These are phyloP conservation scores for Amborella trichopoda DNA, from an alignment of 164 flowering plant genomes.

Conservation along the genomic window DNA sequence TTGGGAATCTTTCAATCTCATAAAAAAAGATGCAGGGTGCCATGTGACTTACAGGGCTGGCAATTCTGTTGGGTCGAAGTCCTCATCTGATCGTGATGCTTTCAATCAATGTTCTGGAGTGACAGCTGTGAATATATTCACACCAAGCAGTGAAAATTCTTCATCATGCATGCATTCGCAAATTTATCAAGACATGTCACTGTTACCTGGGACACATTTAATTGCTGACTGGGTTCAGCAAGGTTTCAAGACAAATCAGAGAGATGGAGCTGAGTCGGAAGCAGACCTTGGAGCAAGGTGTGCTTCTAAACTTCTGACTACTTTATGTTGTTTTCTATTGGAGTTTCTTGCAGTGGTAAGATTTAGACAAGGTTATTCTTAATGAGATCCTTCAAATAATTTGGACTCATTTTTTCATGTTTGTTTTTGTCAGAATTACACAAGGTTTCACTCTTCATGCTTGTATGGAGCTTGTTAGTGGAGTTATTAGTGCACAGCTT, in stretches of 20 bases:
- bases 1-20: conserved; percentile 31
- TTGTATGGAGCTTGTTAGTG: neutral
- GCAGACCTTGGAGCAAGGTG: conserved; percentile 84
- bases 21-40: conserved; percentile 16
- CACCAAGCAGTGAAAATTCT: conserved; percentile 12
- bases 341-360: neutral
- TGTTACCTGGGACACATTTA: conserved; percentile 45
- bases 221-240: conserved; percentile 82
- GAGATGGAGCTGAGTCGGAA: conserved; percentile 27
- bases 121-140: conserved; percentile 13
- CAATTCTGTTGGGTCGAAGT: conserved; percentile 21
- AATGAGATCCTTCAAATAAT: neutral
- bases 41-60: conserved; percentile 10
- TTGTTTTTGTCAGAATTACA: too few relatives aligned
- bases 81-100: conserved; percentile 26
- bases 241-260: conserved; percentile 17
- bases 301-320: conserved; percentile 10
- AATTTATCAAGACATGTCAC: conserved; percentile 15
- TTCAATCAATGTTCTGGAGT: conserved; percentile 20
- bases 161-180: conserved; percentile 12
- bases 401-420: neutral
- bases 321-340: neutral
- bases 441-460: too few relatives aligned
- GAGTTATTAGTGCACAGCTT: neutral
- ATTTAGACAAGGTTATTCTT: neutral